Conservation (phyloP, 345 rosid species). For the Cardiospermum halicacabum region DNA sequence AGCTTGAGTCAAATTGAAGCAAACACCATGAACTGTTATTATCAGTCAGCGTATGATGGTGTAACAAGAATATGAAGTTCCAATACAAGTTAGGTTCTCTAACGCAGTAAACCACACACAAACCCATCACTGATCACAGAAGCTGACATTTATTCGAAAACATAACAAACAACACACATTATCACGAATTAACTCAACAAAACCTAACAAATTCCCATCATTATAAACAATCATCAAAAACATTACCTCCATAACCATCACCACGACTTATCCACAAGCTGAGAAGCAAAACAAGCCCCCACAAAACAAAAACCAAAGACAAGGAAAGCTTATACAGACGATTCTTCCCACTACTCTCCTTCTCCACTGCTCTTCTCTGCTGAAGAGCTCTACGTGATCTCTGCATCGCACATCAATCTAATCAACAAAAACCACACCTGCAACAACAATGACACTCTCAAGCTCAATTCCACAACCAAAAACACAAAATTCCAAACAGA, state of each 20-base stretch:
- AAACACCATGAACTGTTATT: neutral
- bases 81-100: too few species aligned
- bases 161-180: neutral
- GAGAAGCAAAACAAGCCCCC: slow-evolving; percentile 68
- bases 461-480: slow-evolving; percentile 1
- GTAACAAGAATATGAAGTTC: neutral
- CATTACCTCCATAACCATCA: slow-evolving; percentile 54
- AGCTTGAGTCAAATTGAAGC: neutral
- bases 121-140: neutral
- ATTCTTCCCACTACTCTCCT: slow-evolving; percentile 29
- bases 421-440: neutral
- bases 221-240: neutral
- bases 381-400: slow-evolving; percentile 80
- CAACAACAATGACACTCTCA: neutral
- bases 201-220: neutral
- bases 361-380: slow-evolving; percentile 51
- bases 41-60: neutral
- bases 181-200: too few species aligned
- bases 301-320: slow-evolving; percentile 60
- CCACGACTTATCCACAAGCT: slow-evolving; percentile 61
- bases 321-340: slow-evolving; percentile 56
- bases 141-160: neutral
- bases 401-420: slow-evolving; percentile 77
- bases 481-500: neutral
- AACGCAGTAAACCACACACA: neutral